These are phyloP conservation scores for Aphanomyces stellatus DNA, from an alignment of 352 stramenopile species.

Conservation along the genomic window DNA sequence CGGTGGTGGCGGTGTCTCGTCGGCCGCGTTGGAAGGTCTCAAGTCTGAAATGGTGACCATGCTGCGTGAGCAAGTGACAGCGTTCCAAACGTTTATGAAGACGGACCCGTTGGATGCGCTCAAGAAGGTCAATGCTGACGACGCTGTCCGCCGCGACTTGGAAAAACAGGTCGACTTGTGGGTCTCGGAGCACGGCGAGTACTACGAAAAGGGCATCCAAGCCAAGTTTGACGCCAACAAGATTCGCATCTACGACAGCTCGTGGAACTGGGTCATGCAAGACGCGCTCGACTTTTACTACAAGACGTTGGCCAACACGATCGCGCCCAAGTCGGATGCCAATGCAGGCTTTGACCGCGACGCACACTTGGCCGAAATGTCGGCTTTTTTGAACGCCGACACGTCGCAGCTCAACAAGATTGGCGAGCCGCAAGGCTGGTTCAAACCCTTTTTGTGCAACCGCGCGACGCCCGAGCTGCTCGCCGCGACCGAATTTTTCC, in stretches of 20 bases:
- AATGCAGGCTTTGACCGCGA: constrained; percentile 16
- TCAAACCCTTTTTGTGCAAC: constrained; percentile 61
- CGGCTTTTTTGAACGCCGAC: constrained; percentile 31
- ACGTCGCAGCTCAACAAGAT: constrained; percentile 15
- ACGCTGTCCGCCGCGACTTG: constrained; percentile 40
- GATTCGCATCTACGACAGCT: constrained; percentile 68
- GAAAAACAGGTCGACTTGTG: constrained; percentile 43
- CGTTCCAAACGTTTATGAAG: constrained; percentile 40
- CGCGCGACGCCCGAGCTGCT: constrained; percentile 58
- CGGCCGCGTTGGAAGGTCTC: constrained; percentile 35
- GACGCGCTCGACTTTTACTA: constrained; percentile 59
- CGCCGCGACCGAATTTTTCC: constrained; percentile 41
- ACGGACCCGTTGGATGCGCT: constrained; percentile 44
- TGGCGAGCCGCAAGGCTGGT: constrained; percentile 36
- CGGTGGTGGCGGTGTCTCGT: constrained; percentile 19
- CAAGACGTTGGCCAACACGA: constrained; percentile 24
- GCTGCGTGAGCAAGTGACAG: constrained; percentile 44
- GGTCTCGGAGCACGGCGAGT: constrained; percentile 47
- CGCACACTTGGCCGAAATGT: constrained; percentile 15
- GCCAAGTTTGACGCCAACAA: constrained; percentile 61
- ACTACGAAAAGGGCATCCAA: constrained; percentile 43
- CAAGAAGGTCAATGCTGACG: constrained; percentile 40
- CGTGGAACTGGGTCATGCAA: constrained; percentile 76
- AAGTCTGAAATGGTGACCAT: constrained; percentile 48
- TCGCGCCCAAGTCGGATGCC: not conserved